Percentiles rank a stretch among this genome's conserved stretches.
Evolutionary conservation across 2,329 filamentous ascomycete genomes (phyloP).

Genomic region (Aspergillus sergii): DNA sequence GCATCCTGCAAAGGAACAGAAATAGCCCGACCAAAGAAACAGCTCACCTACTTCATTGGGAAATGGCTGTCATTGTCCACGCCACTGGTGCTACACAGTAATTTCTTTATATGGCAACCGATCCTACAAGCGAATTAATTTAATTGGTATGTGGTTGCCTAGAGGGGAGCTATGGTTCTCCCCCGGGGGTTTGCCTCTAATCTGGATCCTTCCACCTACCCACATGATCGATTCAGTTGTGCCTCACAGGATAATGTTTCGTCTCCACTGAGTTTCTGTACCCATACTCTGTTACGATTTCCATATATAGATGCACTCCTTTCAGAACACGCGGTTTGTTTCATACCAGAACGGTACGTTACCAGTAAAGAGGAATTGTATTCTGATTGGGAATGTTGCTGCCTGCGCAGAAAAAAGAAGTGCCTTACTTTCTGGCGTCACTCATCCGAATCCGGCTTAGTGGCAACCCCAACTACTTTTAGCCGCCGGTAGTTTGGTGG

Average conservation of each 20-base stretch:
- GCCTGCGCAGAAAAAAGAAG: neutral
- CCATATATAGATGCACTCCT: neutral
- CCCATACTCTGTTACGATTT: neutral
- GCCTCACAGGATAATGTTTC: neutral
- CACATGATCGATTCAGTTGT: neutral
- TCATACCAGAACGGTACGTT: neutral
- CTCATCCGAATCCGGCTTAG: neutral
- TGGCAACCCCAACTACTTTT: neutral
- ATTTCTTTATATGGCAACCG: neutral
- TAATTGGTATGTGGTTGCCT: neutral
- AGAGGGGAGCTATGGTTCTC: neutral
- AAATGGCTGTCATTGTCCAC: neutral
- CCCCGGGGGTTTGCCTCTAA: neutral
- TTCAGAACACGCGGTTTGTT: neutral
- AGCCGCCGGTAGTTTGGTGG: slow-evolving; percentile 2
- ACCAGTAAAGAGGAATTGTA: neutral
- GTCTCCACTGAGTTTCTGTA: neutral
- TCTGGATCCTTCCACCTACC: neutral
- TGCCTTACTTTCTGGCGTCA: slow-evolving; percentile 10
- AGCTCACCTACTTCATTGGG: neutral
- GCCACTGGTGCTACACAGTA: neutral
- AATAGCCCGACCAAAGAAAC: neutral
- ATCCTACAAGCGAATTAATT: neutral
- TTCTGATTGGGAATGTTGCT: slow-evolving; percentile 4
- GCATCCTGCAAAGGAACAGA: neutral